Percentiles rank a stretch among this genome's conserved stretches.
Evolutionary conservation across 2,329 filamentous ascomycete genomes (phyloP).

Genomic region (Cryphonectria radicalis): DNA sequence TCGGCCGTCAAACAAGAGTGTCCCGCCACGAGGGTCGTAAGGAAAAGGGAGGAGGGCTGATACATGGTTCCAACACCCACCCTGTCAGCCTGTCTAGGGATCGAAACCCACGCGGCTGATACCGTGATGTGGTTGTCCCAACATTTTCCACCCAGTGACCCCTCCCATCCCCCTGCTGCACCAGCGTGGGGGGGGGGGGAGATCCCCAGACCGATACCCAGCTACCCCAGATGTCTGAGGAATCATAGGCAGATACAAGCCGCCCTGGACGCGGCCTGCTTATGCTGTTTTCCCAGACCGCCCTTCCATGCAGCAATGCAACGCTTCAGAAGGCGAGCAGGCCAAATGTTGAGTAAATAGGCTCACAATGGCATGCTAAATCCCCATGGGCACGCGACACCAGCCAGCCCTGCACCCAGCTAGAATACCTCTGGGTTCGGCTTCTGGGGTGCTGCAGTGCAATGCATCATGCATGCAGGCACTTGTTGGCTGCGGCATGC

Average conservation of each 20-base stretch:
- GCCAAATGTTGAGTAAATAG: neutral
- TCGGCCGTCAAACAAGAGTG: neutral
- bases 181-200: neutral
- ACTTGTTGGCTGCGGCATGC: constrained; percentile 1
- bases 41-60: neutral
- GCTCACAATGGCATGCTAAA: neutral
- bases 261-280: neutral
- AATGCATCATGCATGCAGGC: constrained; percentile 3
- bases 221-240: neutral
- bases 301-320: neutral
- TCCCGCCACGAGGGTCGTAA: neutral
- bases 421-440: neutral
- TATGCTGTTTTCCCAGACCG: neutral
- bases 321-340: neutral
- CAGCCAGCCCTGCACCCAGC: neutral
- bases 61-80: neutral
- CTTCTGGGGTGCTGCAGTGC: constrained; percentile 1
- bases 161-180: neutral
- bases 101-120: constrained; percentile 4
- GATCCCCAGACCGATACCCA: neutral
- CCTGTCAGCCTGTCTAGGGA: neutral
- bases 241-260: neutral
- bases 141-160: neutral
- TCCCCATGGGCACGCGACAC: neutral
- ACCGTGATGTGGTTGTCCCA: neutral